Evolutionary conservation across 306 rosid species (phyloP).

Genomic region (Nissolia schottii): DNA sequence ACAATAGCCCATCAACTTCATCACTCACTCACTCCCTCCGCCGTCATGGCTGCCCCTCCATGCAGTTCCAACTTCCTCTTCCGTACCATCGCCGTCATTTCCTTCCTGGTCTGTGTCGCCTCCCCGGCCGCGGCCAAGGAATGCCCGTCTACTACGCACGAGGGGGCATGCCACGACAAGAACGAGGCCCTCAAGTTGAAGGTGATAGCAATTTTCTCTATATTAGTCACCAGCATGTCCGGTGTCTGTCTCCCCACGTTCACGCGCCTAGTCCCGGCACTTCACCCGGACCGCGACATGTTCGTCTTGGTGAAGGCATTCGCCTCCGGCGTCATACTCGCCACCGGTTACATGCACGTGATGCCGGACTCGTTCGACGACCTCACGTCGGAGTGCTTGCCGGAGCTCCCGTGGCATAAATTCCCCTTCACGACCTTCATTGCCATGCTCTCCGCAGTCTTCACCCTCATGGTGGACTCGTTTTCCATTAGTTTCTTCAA

Average conservation of each 20-base stretch:
- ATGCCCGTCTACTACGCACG: conserved; percentile 9
- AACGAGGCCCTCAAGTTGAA: conserved; percentile 32
- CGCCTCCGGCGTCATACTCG: conserved; percentile 67
- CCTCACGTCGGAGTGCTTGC: conserved; percentile 49
- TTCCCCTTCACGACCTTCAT: conserved; percentile 60
- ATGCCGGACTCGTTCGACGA: conserved; percentile 49
- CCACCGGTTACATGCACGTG: conserved; percentile 76
- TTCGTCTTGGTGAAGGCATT: conserved; percentile 55
- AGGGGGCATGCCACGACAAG: conserved; percentile 35
- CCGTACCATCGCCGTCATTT: not conserved
- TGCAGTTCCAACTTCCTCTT: not conserved
- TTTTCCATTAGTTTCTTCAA: conserved; percentile 36
- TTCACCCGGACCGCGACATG: conserved; percentile 38
- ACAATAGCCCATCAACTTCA: not conserved
- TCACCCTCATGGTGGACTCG: conserved; percentile 60
- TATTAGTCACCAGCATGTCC: conserved; percentile 40
- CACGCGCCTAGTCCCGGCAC: conserved; percentile 36
- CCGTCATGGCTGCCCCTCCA: not conserved
- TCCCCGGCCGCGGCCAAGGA: not conserved
- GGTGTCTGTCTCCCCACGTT: conserved; percentile 44
- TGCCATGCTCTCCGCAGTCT: conserved; percentile 57
- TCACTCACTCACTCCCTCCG: not conserved
- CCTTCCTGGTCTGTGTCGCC: not conserved
- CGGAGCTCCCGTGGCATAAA: conserved; percentile 46
- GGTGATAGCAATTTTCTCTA: conserved; percentile 42